Evolutionary conservation across 2,329 filamentous ascomycete species (phyloP).

Genomic region (Hymenotorrendiella dingleyae): DNA sequence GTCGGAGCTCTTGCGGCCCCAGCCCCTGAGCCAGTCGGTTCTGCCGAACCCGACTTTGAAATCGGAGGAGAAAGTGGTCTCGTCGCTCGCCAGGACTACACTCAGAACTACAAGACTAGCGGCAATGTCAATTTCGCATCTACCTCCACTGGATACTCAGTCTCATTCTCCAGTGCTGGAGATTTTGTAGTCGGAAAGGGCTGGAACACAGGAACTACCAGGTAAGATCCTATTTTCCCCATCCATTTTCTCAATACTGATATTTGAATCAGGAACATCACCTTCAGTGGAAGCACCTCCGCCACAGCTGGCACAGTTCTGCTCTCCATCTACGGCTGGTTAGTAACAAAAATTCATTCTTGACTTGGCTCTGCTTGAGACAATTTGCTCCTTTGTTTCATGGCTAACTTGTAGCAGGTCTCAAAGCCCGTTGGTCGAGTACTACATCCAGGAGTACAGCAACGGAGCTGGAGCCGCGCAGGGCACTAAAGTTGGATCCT

Average conservation of each 20-base stretch:
- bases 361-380: no score
- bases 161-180: constrained; percentile 10
- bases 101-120: constrained; percentile 18
- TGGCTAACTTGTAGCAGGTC: no score
- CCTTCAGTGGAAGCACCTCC: constrained; percentile 35
- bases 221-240: constrained; percentile 3
- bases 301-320: constrained; percentile 37
- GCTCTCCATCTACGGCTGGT: constrained; percentile 53
- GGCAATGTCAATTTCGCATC: constrained; percentile 15
- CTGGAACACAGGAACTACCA: constrained; percentile 10
- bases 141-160: constrained; percentile 9
- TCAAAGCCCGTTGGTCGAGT: constrained; percentile 49
- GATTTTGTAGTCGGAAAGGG: constrained; percentile 17
- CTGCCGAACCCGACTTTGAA: constrained; percentile 7
- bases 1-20: constrained; percentile 3
- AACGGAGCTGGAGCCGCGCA: constrained; percentile 35
- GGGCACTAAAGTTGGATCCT: constrained; percentile 42
- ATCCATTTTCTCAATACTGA: not conserved
- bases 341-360: no score
- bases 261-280: constrained; percentile 26
- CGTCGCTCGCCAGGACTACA: constrained; percentile 15
- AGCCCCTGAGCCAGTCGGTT: constrained; percentile 1
- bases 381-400: no score
- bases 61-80: constrained; percentile 8
- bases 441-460: constrained; percentile 52